Base-by-base conservation (phyloP, 305 asterid genomes). In the Rubia balearica region DNA sequence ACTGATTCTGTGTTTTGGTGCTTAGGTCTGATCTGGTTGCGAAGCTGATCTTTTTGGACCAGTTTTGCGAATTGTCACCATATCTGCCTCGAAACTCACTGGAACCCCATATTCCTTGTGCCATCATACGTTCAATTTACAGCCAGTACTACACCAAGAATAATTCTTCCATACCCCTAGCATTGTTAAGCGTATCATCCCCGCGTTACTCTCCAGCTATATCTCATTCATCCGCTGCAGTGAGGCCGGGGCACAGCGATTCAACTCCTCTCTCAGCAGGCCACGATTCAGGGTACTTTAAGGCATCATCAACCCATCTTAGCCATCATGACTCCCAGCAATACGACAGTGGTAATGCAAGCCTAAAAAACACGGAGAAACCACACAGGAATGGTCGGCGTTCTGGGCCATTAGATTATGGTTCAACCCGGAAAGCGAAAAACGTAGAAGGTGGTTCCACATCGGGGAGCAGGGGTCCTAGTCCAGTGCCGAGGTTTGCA, bases 401-500 rank as follows among this genome's bases (percentile, higher is more conserved):
- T 45, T 95, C 99, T 48, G 99, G 99, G 33, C 99, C 97, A 2
- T 82, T 91, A 81, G 99, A 90, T 76, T 90, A 90, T 80, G 83
- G 90, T 75, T 75, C 81, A 45, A 88, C 85, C 69, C 86, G 90
- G 56, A 95, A 85, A 85, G 42, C 83, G 1, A 92, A 90, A 76
- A 76, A 84, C 30, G 84, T 73, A 2, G 98, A 89, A 73, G 96
- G 60, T 27, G 12, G 98, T 48, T 95, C 99, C 27, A 78, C 96
- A 22, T 90, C 99, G 4, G 82, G 86, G 62, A 87, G 91, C 89
- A 91, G 86, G 16, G 94, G 97, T 49, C 96, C 96, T 48, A 91
- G 99, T 73, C 96, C 97, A 12, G 76, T 94, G 90, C 98, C 99
- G 17, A 88, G 94, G 78, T 91, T 91, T 79, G 97, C 96, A 30